These are phyloP conservation scores for Rhodocollybia butyracea DNA, from an alignment of 768 basidiomycete genomes.

Conservation along the genomic window DNA sequence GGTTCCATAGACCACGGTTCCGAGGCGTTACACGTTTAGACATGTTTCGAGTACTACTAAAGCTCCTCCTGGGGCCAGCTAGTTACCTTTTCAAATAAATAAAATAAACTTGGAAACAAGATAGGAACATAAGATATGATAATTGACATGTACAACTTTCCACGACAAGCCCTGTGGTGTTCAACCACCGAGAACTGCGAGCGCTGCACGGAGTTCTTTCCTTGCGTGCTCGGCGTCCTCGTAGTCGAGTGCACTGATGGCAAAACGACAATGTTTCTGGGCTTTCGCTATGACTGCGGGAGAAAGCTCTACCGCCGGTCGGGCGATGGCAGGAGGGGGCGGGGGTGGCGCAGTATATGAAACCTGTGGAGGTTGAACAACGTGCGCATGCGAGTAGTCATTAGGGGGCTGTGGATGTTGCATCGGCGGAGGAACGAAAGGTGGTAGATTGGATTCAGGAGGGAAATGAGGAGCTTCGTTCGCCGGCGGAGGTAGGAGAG, in stretches of 20 bases:
- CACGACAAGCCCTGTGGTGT: too few species aligned
- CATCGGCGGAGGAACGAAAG: slow-evolving; percentile 8
- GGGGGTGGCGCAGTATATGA: slow-evolving; percentile 8
- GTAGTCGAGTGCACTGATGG: slow-evolving; percentile 93
- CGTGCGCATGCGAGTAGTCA: slow-evolving; percentile 21
- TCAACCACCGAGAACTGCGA: slow-evolving; percentile 61
- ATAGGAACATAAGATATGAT: background rate
- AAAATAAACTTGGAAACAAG: too few species aligned
- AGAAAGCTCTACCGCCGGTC: slow-evolving; percentile 47
- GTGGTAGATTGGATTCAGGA: background rate
- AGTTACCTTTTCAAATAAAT: too few species aligned
- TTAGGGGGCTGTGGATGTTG: background rate
- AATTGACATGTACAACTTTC: background rate
- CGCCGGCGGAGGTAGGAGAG: slow-evolving; percentile 1
- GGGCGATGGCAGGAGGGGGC: slow-evolving; percentile 20
- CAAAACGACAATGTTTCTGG: slow-evolving; percentile 92
- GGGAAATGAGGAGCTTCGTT: slow-evolving; percentile 9
- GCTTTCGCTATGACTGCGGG: slow-evolving; percentile 65
- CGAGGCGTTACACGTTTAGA: too few species aligned
- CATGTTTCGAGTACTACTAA: too few species aligned
- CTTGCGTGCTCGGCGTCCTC: slow-evolving; percentile 88
- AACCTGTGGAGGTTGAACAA: slow-evolving; percentile 22
- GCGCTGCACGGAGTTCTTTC: slow-evolving; percentile 75
- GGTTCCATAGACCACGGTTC: too few species aligned
- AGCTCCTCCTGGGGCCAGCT: too few species aligned